These are phyloP conservation scores for Metschnikowia dekortorum DNA, from an alignment of 805 yeast species.

Conservation along the genomic window DNA sequence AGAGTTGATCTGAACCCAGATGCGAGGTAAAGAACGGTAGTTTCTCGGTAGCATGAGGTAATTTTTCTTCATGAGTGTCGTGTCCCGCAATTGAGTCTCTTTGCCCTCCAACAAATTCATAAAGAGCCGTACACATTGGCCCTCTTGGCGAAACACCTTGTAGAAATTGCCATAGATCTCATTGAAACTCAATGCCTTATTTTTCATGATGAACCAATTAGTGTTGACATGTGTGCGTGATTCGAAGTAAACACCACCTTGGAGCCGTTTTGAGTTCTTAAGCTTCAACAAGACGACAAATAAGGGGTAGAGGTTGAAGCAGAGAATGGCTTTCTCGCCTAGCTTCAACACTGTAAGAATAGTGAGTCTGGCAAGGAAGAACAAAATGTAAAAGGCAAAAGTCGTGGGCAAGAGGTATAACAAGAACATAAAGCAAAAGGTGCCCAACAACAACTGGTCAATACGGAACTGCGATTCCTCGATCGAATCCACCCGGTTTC, in stretches of 20 bases:
- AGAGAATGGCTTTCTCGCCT: constrained; percentile 57
- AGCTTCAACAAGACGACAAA: constrained; percentile 75
- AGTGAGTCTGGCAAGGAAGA: constrained; percentile 55
- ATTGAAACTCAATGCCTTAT: constrained; percentile 34
- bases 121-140: constrained; percentile 12
- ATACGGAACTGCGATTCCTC: constrained; percentile 57
- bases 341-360: constrained; percentile 46
- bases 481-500: constrained; percentile 82
- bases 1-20: background rate
- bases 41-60: constrained; percentile 17
- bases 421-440: constrained; percentile 76
- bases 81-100: constrained; percentile 11
- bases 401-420: constrained; percentile 83
- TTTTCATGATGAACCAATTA: constrained; percentile 28
- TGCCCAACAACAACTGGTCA: constrained; percentile 85
- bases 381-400: constrained; percentile 73
- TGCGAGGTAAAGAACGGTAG: background rate
- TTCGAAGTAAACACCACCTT: constrained; percentile 46
- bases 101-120: constrained; percentile 14
- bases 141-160: constrained; percentile 16
- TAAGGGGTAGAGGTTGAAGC: constrained; percentile 79
- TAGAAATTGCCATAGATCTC: constrained; percentile 33
- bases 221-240: constrained; percentile 13
- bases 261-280: constrained; percentile 68
- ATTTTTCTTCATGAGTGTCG: constrained; percentile 12